A percentile compares a stretch with the other conserved stretches of the same genome.
phyloP scores from a whole-genome alignment of 495 filamentous ascomycete genomes.

The Tuber melanosporum region DNA sequence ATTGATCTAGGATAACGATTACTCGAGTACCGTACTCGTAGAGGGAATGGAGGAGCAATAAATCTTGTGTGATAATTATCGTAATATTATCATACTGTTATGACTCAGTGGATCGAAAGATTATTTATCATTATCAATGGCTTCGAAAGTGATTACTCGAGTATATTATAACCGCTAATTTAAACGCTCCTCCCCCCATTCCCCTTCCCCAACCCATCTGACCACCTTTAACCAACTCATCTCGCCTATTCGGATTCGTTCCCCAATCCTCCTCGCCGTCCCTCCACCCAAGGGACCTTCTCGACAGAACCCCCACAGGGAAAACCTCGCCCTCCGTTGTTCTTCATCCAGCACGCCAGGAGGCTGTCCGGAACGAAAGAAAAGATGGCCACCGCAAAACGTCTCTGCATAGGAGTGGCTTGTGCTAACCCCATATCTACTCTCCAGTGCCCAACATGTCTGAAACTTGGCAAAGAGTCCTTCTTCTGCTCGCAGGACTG shows the following conservation, averaged over 20 bases:
- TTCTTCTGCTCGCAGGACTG: slow-evolving; percentile 98
- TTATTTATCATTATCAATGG: too few species aligned
- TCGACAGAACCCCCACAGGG: neutral
- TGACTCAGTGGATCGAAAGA: too few species aligned
- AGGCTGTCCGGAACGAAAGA: neutral
- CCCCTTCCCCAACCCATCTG: neutral
- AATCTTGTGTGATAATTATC: too few species aligned
- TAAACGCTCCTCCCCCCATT: neutral
- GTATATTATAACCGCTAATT: too few species aligned
- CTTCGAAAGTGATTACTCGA: too few species aligned
- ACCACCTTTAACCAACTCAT: neutral
- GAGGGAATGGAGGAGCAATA: neutral
- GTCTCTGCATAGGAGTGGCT: slow-evolving; percentile 71
- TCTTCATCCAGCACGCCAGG: neutral
- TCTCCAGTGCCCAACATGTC: slow-evolving; percentile 88
- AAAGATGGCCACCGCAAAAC: slow-evolving; percentile 44
- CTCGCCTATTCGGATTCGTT: neutral
- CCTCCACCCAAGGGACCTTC: neutral
- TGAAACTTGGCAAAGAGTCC: slow-evolving; percentile 83
- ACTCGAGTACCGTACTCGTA: too few species aligned
- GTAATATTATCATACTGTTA: too few species aligned
- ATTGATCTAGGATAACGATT: neutral
- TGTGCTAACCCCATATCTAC: slow-evolving; percentile 76
- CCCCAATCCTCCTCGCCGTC: neutral
- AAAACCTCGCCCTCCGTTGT: neutral